phyloP scores from a whole-genome alignment of 2,329 filamentous ascomycete species.

The Myriosclerotinia curreyana region DNA sequence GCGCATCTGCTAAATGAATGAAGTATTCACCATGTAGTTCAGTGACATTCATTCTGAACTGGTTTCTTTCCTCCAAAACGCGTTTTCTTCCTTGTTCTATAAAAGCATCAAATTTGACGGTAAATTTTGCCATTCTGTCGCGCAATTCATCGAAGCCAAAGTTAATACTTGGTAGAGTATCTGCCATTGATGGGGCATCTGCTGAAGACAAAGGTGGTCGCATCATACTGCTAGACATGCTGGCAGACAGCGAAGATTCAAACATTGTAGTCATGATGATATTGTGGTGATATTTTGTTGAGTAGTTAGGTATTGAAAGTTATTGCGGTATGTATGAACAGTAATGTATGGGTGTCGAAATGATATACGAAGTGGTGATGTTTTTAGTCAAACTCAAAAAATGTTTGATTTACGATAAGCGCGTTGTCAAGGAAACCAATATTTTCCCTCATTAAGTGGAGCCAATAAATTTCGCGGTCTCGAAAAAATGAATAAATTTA shows the following conservation, averaged over 20 bases:
- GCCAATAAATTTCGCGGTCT: constrained; percentile 6
- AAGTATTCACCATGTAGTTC: constrained; percentile 74
- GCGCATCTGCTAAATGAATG: not conserved
- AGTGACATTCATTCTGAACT: constrained; percentile 85
- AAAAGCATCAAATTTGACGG: constrained; percentile 83
- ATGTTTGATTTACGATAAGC: constrained; percentile 12
- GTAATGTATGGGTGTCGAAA: not conserved
- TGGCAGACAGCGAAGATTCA: constrained; percentile 66
- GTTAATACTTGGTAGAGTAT: constrained; percentile 82
- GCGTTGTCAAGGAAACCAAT: constrained; percentile 25
- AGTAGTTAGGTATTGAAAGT: too few species aligned
- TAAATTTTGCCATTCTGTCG: constrained; percentile 93
- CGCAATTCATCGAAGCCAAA: constrained; percentile 96
- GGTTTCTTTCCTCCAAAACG: constrained; percentile 88
- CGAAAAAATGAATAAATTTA: constrained; percentile 12
- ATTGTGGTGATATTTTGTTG: too few species aligned
- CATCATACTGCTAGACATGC: constrained; percentile 46
- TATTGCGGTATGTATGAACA: not conserved
- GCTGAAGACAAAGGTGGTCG: constrained; percentile 50
- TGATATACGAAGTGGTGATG: not conserved
- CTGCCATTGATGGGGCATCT: constrained; percentile 64
- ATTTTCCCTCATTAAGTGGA: constrained; percentile 13
- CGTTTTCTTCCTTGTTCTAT: constrained; percentile 88
- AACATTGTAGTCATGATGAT: constrained; percentile 58
- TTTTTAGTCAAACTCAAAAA: too few species aligned